Percentiles rank a stretch among this genome's conserved stretches.
These are phyloP conservation scores for Litchi chinensis DNA, from an alignment of 345 rosid species.

Conservation along the genomic window DNA sequence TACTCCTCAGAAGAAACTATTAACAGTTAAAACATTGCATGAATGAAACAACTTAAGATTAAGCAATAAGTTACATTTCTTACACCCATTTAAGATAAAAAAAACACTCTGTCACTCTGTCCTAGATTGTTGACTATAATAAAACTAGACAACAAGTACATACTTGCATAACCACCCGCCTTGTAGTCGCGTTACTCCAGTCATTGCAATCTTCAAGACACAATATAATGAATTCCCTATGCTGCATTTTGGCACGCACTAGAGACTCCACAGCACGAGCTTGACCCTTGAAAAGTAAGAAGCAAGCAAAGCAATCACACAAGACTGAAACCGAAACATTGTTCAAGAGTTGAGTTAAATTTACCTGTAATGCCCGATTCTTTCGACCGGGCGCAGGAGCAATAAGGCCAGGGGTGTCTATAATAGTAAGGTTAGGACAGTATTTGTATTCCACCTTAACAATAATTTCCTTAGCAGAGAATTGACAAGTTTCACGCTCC, in stretches of 20 bases:
- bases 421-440: constrained; percentile 87
- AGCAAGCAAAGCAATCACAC: background rate
- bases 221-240: constrained; percentile 82
- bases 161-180: constrained; percentile 95
- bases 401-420: constrained; percentile 93
- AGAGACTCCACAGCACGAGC: constrained; percentile 91
- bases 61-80: background rate
- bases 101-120: background rate
- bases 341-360: background rate
- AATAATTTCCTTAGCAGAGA: constrained; percentile 84
- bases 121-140: background rate
- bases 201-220: constrained; percentile 98
- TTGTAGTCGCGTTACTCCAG: constrained; percentile 93
- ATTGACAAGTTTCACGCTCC: constrained; percentile 72
- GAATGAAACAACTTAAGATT: background rate
- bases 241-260: constrained; percentile 95
- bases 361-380: constrained; percentile 75
- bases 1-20: background rate
- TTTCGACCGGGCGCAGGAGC: constrained; percentile 90
- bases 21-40: background rate
- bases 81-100: background rate
- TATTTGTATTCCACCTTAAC: constrained; percentile 79
- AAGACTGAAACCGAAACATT: constrained; percentile 5
- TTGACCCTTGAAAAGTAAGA: constrained; percentile 58
- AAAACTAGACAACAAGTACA: constrained; percentile 22